Base-by-base conservation (phyloP, 192 early-diverging fungal genomes). In the Dissophora globulifera region DNA sequence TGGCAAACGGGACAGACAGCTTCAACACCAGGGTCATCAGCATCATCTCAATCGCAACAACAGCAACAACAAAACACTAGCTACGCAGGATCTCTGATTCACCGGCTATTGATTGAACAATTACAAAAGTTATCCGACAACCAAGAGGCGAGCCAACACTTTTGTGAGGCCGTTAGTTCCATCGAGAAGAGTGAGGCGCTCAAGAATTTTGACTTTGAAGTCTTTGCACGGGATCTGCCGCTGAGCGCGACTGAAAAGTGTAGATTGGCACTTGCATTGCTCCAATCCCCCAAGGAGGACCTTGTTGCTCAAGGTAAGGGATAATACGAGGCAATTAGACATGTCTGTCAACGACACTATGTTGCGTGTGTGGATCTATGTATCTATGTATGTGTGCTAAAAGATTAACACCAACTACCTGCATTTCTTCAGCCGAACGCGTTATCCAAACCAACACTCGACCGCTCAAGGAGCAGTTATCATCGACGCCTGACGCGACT, bases 131-230 rank as follows among this genome's bases (percentile, higher is more conserved):
- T 70, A 8, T 48, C 81, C 13, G 78, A 68, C 29, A 70, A 61
- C 50, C 81, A 78, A 23, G 50, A 49, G 2, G 53, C 71, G 10
- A 69, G 69, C 4, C 12, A 50, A 22, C 51, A 62, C 49, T 82
- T 84, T 54, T 70, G 78, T 50, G 81, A 85, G 47, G 83, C 81
- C 25, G 48, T 85, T 47, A 82, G 70, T 43, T 80, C 79, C 16
- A 75, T 78, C 4, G 76, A 80, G 40, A 74, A 79, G 31, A 79
- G 56, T 38, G 81, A 82, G 15, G 58, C 79, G 5, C 64, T 85
- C 52, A 78, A 67, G 49, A 63, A 74, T 31, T 75, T 85, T 64
- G 81, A 82, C 40, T 62, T 85, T 38, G 68, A 78, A 38, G 47
- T 50, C 23, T 69, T 85, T 35, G 50, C 79, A 35, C 67, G 69